phyloP scores from a whole-genome alignment of 768 basidiomycete genomes.

The Calocybe cyanea region DNA sequence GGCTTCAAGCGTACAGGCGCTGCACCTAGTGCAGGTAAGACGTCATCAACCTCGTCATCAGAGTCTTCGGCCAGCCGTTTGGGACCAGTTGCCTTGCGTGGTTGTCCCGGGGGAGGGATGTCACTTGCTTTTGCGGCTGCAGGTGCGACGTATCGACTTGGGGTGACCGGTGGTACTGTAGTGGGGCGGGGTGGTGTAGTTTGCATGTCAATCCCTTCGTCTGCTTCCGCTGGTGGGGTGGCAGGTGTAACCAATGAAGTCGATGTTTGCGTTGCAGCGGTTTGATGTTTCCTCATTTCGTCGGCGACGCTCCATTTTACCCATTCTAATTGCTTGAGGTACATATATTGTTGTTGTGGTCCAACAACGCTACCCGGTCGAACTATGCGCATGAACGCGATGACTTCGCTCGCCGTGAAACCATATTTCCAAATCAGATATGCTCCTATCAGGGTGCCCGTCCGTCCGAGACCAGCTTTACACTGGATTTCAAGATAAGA shows the following conservation, averaged over 20 bases:
- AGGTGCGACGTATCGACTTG: slow-evolving; percentile 68
- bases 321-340: slow-evolving; percentile 93
- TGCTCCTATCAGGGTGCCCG: slow-evolving; percentile 95
- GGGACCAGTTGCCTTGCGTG: slow-evolving; percentile 80
- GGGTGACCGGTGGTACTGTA: slow-evolving; percentile 71
- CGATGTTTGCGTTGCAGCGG: slow-evolving; percentile 30
- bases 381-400: slow-evolving; percentile 97
- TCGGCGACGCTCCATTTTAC: slow-evolving; percentile 89
- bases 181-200: slow-evolving; percentile 35
- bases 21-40: slow-evolving; percentile 57
- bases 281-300: slow-evolving; percentile 57
- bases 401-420: slow-evolving; percentile 93
- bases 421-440: slow-evolving; percentile 99
- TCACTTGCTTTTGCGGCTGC: slow-evolving; percentile 68
- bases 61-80: slow-evolving; percentile 69
- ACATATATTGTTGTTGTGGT: slow-evolving; percentile 92
- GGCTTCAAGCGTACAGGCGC: slow-evolving; percentile 40
- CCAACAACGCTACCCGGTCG: slow-evolving; percentile 93
- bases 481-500: slow-evolving; percentile 49
- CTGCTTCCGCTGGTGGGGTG: slow-evolving; percentile 75
- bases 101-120: slow-evolving; percentile 78
- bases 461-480: slow-evolving; percentile 94
- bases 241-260: slow-evolving; percentile 63
- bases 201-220: slow-evolving; percentile 56
- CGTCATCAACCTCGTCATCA: slow-evolving; percentile 62